Evolutionary conservation across 2,329 filamentous ascomycete genomes (phyloP).

Genomic region (Didymella arachidicola): DNA sequence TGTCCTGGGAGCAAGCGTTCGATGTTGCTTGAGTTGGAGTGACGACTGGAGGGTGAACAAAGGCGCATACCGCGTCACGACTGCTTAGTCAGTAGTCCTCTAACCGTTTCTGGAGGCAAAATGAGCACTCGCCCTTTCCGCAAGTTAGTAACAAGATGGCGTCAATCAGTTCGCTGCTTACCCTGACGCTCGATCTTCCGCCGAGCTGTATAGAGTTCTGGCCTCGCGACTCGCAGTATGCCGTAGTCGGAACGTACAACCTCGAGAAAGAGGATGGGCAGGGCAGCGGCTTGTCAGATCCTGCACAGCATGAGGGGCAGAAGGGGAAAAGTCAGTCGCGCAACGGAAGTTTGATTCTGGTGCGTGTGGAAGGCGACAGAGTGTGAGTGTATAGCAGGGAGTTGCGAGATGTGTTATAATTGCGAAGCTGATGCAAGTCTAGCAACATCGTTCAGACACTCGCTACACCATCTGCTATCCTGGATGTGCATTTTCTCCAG

Average conservation of each 20-base stretch:
- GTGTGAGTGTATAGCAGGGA: constrained; percentile 60
- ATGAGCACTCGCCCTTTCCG: constrained; percentile 10
- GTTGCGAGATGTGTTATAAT: neutral
- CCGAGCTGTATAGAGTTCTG: constrained; percentile 83
- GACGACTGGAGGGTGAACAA: neutral
- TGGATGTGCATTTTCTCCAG: constrained; percentile 82
- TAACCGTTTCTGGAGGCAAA: constrained; percentile 28
- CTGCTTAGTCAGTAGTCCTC: constrained; percentile 27
- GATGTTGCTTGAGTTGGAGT: neutral
- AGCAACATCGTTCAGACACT: constrained; percentile 63
- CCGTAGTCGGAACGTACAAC: constrained; percentile 86
- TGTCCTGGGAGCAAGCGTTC: neutral
- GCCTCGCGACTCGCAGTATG: constrained; percentile 66
- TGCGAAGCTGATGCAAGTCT: constrained; percentile 3
- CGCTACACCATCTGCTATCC: constrained; percentile 73
- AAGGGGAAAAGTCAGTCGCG: constrained; percentile 65
- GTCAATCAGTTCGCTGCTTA: constrained; percentile 55
- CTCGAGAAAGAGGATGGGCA: constrained; percentile 62
- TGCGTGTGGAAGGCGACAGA: constrained; percentile 60
- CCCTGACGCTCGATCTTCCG: constrained; percentile 68
- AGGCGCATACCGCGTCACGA: neutral
- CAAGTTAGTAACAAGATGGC: constrained; percentile 37
- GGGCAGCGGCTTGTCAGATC: constrained; percentile 25
- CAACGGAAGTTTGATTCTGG: constrained; percentile 77
- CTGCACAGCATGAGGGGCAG: constrained; percentile 28